phyloP scores from a whole-genome alignment of 352 stramenopile genomes.

The Aphanomyces euteiches region DNA sequence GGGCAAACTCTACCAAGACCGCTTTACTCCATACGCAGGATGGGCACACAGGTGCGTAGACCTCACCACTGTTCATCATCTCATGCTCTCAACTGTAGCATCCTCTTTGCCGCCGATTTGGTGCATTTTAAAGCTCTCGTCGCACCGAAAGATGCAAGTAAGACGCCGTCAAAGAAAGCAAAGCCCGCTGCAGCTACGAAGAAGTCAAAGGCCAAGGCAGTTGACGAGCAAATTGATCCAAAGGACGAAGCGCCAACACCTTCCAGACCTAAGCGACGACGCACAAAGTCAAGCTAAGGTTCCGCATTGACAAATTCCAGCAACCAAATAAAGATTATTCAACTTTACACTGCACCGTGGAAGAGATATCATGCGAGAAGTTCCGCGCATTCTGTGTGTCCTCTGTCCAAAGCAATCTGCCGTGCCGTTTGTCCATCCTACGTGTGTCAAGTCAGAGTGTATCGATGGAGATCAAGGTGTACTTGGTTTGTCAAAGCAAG shows the following conservation, averaged over 20 bases:
- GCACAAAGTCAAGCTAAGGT: too few relatives aligned
- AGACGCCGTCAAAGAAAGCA: background rate
- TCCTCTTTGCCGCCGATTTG: constrained; percentile 87
- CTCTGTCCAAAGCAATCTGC: background rate
- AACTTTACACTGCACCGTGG: too few relatives aligned
- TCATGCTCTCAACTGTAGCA: constrained; percentile 48
- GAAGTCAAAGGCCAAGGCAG: too few relatives aligned
- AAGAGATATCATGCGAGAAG: too few relatives aligned
- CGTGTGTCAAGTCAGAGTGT: too few relatives aligned
- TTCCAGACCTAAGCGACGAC: too few relatives aligned
- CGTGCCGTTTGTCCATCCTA: constrained; percentile 6
- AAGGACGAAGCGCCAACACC: too few relatives aligned
- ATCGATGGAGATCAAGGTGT: background rate
- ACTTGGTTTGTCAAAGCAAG: constrained; percentile 3
- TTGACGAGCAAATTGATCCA: too few relatives aligned
- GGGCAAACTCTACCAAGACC: constrained; percentile 89
- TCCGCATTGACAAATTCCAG: too few relatives aligned
- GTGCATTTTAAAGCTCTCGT: constrained; percentile 45
- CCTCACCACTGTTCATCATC: constrained; percentile 35
- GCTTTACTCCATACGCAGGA: constrained; percentile 86
- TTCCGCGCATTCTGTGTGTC: background rate
- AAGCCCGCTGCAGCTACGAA: background rate
- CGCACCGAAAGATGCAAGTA: background rate
- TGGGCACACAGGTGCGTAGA: constrained; percentile 85
- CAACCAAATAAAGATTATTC: too few relatives aligned